Conservation (phyloP, 495 filamentous ascomycete genomes). For the Podospora comata region DNA sequence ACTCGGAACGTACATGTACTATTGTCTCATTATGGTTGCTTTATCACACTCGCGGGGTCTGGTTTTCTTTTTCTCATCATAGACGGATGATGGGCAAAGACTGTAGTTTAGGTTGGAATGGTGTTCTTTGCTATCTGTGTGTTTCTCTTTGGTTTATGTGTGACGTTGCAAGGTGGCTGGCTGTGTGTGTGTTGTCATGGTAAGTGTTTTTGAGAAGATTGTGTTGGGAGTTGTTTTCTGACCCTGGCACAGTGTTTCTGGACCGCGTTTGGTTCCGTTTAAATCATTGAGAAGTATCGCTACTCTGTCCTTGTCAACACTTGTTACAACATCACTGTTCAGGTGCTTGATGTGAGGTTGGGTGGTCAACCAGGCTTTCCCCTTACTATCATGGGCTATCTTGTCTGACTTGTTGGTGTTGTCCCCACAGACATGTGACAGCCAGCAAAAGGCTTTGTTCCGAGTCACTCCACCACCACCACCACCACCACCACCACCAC, state of each 20-base stretch:
- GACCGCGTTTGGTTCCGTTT: no score
- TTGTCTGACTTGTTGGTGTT: no score
- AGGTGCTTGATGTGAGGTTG: no score
- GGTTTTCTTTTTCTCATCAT: constrained; percentile 38
- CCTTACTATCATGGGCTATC: no score
- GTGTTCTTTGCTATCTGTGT: constrained; percentile 15
- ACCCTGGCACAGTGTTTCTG: not conserved
- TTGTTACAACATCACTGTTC: no score
- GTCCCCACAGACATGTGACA: no score
- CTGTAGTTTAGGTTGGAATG: constrained; percentile 46
- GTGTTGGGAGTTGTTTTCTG: not conserved
- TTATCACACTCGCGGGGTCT: constrained; percentile 34
- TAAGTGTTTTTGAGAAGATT: not conserved
- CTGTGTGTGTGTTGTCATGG: not conserved
- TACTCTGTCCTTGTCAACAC: no score
- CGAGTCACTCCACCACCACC: no score
- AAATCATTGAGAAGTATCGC: no score
- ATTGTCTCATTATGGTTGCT: constrained; percentile 48
- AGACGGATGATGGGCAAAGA: constrained; percentile 41
- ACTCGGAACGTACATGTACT: constrained; percentile 37
- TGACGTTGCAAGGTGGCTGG: not conserved
- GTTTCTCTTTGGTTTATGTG: not conserved
- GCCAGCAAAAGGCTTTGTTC: no score
- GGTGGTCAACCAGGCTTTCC: no score
- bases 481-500: no score